Conservation (phyloP, 192 early-diverging fungal genomes). For the Diversispora eburnea region DNA sequence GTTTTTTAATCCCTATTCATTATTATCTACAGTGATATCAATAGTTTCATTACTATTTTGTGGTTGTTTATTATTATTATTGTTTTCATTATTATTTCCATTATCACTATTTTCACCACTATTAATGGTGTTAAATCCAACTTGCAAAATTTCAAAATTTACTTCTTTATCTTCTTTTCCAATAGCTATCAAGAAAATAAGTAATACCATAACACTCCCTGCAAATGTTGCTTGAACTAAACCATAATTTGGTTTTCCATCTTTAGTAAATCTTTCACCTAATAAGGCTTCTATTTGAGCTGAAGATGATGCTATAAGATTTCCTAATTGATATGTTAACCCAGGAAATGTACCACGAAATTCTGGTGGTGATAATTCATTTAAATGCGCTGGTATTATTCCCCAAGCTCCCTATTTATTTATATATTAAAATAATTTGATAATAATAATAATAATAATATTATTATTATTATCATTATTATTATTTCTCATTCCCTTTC, state of each 20-base stretch:
- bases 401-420: conserved; percentile 35
- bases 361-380: conserved; percentile 63
- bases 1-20: too few relatives aligned
- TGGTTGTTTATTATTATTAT: too few relatives aligned
- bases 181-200: conserved; percentile 42
- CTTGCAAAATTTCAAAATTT: conserved; percentile 36
- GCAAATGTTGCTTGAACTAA: conserved; percentile 54
- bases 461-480: not conserved
- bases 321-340: conserved; percentile 73
- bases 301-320: conserved; percentile 56
- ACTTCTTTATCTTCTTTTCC: conserved; percentile 58
- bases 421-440: not conserved
- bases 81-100: too few relatives aligned
- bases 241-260: conserved; percentile 46
- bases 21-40: too few relatives aligned
- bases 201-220: conserved; percentile 46
- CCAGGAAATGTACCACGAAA: conserved; percentile 70
- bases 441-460: not conserved
- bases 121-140: too few relatives aligned
- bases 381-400: conserved; percentile 65
- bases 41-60: too few relatives aligned
- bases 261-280: conserved; percentile 33
- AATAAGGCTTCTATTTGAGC: conserved; percentile 54
- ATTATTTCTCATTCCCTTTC: too few relatives aligned
- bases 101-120: too few relatives aligned